These are phyloP conservation scores for Cladosporium velox DNA, from an alignment of 2,329 filamentous ascomycete genomes.

Conservation along the genomic window DNA sequence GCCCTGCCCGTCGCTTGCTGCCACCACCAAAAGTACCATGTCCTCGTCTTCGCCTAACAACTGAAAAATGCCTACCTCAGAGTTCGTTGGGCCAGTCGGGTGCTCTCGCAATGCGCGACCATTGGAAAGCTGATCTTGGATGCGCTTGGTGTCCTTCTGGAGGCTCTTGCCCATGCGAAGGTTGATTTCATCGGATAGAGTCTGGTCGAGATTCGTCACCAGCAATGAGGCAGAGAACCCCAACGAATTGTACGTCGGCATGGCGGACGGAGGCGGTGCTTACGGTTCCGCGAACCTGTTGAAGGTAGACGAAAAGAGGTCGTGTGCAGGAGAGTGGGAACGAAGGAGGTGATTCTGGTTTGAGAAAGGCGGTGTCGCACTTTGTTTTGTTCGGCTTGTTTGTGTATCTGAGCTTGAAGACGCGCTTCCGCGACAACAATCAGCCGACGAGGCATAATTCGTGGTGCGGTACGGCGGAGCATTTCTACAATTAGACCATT, in stretches of 20 bases:
- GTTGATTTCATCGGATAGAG: constrained; percentile 26
- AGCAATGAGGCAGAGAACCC: constrained; percentile 33
- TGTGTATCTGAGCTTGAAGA: constrained; percentile 13
- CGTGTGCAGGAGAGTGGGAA: background rate
- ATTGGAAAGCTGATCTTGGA: constrained; percentile 25
- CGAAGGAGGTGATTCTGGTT: background rate
- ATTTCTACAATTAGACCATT: background rate
- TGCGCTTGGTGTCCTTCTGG: constrained; percentile 25
- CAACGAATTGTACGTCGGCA: constrained; percentile 36
- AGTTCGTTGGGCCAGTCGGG: constrained; percentile 26
- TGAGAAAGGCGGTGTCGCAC: background rate
- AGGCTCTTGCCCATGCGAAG: constrained; percentile 24
- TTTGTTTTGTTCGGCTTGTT: constrained; percentile 14
- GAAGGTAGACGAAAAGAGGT: constrained; percentile 6
- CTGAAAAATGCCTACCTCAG: constrained; percentile 28
- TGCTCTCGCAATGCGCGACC: constrained; percentile 28
- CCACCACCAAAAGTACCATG: constrained; percentile 38
- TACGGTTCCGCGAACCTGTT: constrained; percentile 11
- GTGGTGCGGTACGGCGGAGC: background rate
- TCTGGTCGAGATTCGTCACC: constrained; percentile 27
- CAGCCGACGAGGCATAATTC: background rate
- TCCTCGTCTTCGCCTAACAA: constrained; percentile 37
- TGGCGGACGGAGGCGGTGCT: constrained; percentile 17
- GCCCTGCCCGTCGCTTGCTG: constrained; percentile 25
- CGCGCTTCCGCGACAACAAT: constrained; percentile 4